Evolutionary conservation across 441 rosid genomes (phyloP).

Genomic region (Cnidoscolus chayamansa): DNA sequence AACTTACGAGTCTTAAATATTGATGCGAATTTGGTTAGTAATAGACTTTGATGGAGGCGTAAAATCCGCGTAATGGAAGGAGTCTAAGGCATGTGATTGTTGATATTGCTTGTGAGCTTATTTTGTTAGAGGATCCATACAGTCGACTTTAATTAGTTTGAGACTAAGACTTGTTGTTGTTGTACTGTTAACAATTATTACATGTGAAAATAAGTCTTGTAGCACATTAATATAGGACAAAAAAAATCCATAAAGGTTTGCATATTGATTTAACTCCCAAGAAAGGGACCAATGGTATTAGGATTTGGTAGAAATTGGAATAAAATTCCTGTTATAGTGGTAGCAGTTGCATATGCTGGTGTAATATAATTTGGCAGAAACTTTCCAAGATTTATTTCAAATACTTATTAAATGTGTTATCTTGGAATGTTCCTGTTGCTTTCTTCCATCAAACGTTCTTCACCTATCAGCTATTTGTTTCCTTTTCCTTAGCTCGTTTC

Average conservation of each 20-base stretch:
- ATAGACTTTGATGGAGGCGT: too few relatives aligned
- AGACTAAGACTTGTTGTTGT: too few relatives aligned
- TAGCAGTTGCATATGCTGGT: slow-evolving; percentile 38
- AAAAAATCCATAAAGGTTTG: neutral
- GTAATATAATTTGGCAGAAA: slow-evolving; percentile 17
- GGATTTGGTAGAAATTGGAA: slow-evolving; percentile 35
- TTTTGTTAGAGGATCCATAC: too few relatives aligned
- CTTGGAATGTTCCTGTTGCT: slow-evolving; percentile 34
- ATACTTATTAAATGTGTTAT: slow-evolving; percentile 3
- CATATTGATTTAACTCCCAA: neutral
- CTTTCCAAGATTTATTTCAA: slow-evolving; percentile 24
- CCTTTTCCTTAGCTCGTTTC: neutral
- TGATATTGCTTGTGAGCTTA: too few relatives aligned
- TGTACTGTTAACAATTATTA: too few relatives aligned
- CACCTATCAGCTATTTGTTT: neutral
- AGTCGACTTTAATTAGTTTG: too few relatives aligned
- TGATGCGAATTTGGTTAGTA: too few relatives aligned
- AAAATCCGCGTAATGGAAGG: too few relatives aligned
- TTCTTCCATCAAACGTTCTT: slow-evolving; percentile 12
- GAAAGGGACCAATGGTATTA: slow-evolving; percentile 28
- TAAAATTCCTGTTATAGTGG: slow-evolving; percentile 30
- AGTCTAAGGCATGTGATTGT: too few relatives aligned
- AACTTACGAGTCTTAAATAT: too few relatives aligned
- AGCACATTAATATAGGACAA: too few relatives aligned
- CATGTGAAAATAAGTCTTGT: too few relatives aligned